These are phyloP conservation scores for Hyphochytrium catenoides DNA, from an alignment of 352 stramenopile species.

Conservation along the genomic window DNA sequence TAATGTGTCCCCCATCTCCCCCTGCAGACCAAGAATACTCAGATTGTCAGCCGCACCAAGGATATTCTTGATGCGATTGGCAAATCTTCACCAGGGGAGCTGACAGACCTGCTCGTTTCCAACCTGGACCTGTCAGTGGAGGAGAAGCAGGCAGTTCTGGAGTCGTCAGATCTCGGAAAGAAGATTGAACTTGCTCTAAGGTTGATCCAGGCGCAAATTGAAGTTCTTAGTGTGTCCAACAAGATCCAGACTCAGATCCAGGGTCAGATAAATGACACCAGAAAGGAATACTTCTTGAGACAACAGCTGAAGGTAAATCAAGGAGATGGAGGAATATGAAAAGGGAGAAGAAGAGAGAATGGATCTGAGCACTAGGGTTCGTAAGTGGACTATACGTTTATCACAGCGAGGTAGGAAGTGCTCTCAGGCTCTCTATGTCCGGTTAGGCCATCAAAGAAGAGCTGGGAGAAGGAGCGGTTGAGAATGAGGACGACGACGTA, in stretches of 20 bases:
- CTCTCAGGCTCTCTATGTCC: neutral
- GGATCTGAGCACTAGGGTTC: neutral
- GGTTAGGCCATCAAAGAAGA: neutral
- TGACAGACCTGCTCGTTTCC: constrained; percentile 37
- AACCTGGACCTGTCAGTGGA: constrained; percentile 25
- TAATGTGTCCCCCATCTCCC: too few species aligned
- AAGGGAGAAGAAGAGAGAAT: constrained; percentile 1
- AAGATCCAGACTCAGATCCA: constrained; percentile 42
- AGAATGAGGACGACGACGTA: constrained; percentile 19
- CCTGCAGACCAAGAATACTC: too few species aligned
- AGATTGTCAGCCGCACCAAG: constrained; percentile 23
- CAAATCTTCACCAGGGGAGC: constrained; percentile 24
- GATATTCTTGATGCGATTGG: constrained; percentile 31
- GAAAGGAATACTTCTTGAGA: constrained; percentile 13
- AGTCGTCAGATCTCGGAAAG: constrained; percentile 16
- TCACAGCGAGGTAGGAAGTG: neutral
- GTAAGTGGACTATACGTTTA: neutral
- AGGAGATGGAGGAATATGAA: constrained; percentile 4
- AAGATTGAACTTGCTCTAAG: constrained; percentile 22
- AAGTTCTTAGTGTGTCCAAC: constrained; percentile 26
- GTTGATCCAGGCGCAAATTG: constrained; percentile 25
- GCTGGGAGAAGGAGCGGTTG: constrained; percentile 10
- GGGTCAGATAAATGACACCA: constrained; percentile 31
- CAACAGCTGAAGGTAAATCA: constrained; percentile 2
- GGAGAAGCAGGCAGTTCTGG: constrained; percentile 29